phyloP scores from a whole-genome alignment of 1,284 basidiomycete genomes.

The Sanghuangporus weigelae region DNA sequence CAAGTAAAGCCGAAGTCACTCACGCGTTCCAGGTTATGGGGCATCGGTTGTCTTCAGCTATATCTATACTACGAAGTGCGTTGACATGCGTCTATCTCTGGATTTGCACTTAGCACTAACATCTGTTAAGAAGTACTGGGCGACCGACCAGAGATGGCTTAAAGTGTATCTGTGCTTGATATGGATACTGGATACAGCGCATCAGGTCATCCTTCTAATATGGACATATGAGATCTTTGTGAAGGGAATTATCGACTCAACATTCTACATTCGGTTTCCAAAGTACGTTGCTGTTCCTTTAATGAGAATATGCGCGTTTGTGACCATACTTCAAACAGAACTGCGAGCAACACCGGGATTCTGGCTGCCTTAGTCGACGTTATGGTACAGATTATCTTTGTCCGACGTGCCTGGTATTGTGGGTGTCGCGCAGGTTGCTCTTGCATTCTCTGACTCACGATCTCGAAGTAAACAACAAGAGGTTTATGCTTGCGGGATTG shows the following conservation, averaged over 20 bases:
- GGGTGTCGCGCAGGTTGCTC: not conserved
- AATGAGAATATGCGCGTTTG: not conserved
- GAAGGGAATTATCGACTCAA: not conserved
- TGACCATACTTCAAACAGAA: not conserved
- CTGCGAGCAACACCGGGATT: not conserved
- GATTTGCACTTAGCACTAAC: not conserved
- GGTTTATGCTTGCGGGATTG: not conserved
- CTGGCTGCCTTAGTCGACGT: not conserved
- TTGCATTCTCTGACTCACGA: not conserved
- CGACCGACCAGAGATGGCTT: not conserved
- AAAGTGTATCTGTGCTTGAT: not conserved
- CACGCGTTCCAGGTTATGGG: not conserved
- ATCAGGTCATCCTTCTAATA: not conserved
- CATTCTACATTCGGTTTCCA: not conserved
- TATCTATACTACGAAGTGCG: not conserved
- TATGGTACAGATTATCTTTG: not conserved
- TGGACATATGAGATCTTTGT: not conserved
- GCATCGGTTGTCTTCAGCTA: not conserved
- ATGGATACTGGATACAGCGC: not conserved
- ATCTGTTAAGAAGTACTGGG: not conserved
- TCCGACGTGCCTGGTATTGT: not conserved
- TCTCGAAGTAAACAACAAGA: conserved; percentile 3
- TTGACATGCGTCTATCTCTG: not conserved
- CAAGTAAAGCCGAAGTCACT: not conserved
- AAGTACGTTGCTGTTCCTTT: not conserved